Evolutionary conservation across 2,329 filamentous ascomycete species (phyloP).

Genomic region (Fusarium duplospermum): DNA sequence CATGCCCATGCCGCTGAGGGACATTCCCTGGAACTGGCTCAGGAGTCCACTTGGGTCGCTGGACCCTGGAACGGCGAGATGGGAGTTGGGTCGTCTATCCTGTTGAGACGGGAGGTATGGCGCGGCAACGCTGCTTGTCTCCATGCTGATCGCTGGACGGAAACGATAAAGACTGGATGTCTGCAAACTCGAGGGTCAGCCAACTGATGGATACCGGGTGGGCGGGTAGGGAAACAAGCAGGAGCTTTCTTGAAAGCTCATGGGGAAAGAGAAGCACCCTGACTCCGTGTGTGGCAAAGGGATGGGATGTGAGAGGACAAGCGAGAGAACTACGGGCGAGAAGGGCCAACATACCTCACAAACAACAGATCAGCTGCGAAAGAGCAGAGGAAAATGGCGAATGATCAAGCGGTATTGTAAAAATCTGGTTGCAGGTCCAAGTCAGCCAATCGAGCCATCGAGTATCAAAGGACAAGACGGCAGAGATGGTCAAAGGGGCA

Average conservation of each 20-base stretch:
- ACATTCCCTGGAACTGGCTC: slow-evolving; percentile 53
- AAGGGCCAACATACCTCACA: slow-evolving; percentile 42
- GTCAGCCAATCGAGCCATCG: slow-evolving; percentile 1
- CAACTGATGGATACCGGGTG: background rate
- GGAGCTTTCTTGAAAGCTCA: background rate
- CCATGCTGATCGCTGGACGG: slow-evolving; percentile 50
- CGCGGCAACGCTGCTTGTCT: slow-evolving; percentile 47
- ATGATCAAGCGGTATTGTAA: slow-evolving; percentile 44
- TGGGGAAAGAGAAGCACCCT: background rate
- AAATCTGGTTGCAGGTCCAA: slow-evolving; percentile 39
- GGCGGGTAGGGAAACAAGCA: background rate
- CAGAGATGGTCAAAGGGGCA: background rate
- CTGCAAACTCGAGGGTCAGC: slow-evolving; percentile 12
- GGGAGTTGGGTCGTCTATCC: slow-evolving; percentile 46
- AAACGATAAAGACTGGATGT: slow-evolving; percentile 51
- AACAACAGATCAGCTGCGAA: slow-evolving; percentile 49
- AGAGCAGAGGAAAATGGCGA: slow-evolving; percentile 47
- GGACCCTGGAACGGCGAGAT: slow-evolving; percentile 45
- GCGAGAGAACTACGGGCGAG: background rate
- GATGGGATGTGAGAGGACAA: background rate
- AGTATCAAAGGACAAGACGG: background rate
- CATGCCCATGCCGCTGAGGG: slow-evolving; percentile 51
- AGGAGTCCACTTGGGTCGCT: slow-evolving; percentile 48
- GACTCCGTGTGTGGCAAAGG: background rate
- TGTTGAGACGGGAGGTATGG: slow-evolving; percentile 48